Evolutionary conservation across 108 stramenopile genomes (phyloP).

Genomic region (Parietichytrium sp.): DNA sequence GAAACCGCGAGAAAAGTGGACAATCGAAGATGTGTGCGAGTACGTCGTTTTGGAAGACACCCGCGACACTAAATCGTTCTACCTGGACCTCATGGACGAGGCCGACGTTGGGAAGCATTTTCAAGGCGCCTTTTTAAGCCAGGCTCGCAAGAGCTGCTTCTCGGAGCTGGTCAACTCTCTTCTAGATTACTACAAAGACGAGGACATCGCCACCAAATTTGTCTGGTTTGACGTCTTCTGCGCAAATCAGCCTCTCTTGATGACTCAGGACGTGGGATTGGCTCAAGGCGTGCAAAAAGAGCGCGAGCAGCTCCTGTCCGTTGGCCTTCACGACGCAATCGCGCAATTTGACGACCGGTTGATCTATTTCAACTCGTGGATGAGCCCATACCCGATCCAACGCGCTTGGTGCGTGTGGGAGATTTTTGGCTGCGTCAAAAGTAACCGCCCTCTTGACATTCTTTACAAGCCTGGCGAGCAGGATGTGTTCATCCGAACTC

Average conservation of each 20-base stretch:
- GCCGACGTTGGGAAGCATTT: background rate
- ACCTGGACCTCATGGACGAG: background rate
- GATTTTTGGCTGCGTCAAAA: background rate
- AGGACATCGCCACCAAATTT: background rate
- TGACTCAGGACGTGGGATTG: background rate
- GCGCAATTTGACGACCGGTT: background rate
- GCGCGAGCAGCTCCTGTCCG: background rate
- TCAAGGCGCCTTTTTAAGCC: conserved; percentile 20
- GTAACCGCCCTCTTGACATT: background rate
- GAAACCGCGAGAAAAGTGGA: background rate
- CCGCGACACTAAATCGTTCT: background rate
- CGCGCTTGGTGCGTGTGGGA: conserved; percentile 37
- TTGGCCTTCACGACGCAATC: background rate
- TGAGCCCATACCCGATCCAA: background rate
- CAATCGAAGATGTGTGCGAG: background rate
- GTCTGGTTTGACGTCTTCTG: conserved; percentile 27
- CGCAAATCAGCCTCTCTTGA: background rate
- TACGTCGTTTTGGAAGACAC: background rate
- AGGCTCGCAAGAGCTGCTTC: background rate
- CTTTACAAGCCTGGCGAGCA: background rate
- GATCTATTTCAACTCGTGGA: background rate
- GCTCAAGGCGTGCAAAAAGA: too few relatives aligned
- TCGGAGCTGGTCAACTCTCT: background rate
- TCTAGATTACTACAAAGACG: background rate
- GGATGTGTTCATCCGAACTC: background rate